Evolutionary conservation across 345 rosid genomes (phyloP), one percentile per base, ranked within the genome.

Genomic region (Gossypium anomalum): DNA sequence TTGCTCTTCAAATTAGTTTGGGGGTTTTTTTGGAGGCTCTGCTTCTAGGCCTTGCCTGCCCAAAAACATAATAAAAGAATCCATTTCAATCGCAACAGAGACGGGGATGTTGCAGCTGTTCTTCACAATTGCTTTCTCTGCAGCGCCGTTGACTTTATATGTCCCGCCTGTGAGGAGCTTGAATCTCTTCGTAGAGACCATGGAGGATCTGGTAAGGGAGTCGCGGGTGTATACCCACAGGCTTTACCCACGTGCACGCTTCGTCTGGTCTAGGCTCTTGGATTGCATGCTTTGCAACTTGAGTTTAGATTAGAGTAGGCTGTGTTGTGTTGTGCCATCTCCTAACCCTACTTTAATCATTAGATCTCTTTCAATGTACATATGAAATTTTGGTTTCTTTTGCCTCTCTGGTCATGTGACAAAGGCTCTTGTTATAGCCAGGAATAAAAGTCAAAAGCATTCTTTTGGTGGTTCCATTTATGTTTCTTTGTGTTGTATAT

Each of bases 101-200:
- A 47, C 10, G 68, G 8, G 51, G 52, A 85, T 88, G 92, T 44
- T 94, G 83, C 94, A 90, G 87, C 52, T 94, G 77, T 82, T 94
- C 60, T 89, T 87, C 78, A 89, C 97, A 58, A 79, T 94, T 70
- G 97, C 93, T n/a, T 92, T 94, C 83, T 92, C 98, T 43, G 98
- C 97, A 15, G 87, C 82, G 77, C 98, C 98, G 48, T 82, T 94
- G 87, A 90, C 89, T 34, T 83, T 94, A 64, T 94, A 92, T 61
- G 74, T 92, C 76, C 98, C 97, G 17, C 98, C 97, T 14, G 13
- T 92, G 29, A 89, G 98, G 77, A 90, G 87, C 88, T 82, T 94
- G 79, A 94, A 83, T 76, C 82, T 78, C 51, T 94, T 94, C 48
- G 94, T 90, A 6, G 89, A 82, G 75, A 82, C 91, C 72, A 84